Percentiles rank a stretch among this genome's conserved stretches.
Evolutionary conservation across 805 yeast genomes (phyloP).

Genomic region (Pichia phayaonensis): DNA sequence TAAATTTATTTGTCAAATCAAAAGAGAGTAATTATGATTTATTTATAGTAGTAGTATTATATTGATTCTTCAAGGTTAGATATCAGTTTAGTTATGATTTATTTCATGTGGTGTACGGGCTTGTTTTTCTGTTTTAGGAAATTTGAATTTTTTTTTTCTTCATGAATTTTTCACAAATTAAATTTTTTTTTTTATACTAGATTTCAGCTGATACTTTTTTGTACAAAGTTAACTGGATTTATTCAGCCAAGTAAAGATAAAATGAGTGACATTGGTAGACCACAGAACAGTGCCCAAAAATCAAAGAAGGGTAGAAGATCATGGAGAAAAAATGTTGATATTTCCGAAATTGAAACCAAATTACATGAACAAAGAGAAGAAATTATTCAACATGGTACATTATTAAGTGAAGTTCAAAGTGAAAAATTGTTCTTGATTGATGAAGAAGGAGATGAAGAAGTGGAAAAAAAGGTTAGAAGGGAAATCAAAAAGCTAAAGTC

Average conservation of each 20-base stretch:
- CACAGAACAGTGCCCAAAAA: slow-evolving; percentile 53
- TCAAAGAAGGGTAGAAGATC: slow-evolving; percentile 90
- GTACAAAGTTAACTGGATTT: too few relatives aligned
- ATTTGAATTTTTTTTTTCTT: too few relatives aligned
- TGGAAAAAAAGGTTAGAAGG: slow-evolving; percentile 32
- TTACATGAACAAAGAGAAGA: slow-evolving; percentile 65
- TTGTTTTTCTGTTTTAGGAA: neutral
- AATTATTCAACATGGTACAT: slow-evolving; percentile 40
- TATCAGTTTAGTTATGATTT: too few relatives aligned
- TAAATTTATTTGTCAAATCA: too few relatives aligned
- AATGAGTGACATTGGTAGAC: slow-evolving; percentile 38
- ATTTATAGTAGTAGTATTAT: too few relatives aligned
- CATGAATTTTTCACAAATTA: neutral
- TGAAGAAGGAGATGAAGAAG: slow-evolving; percentile 49
- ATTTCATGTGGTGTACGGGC: neutral
- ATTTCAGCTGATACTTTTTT: too few relatives aligned
- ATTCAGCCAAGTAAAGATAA: too few relatives aligned
- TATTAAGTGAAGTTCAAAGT: slow-evolving; percentile 33
- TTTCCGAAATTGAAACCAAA: slow-evolving; percentile 67
- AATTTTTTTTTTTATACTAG: neutral
- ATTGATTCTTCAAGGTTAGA: too few relatives aligned
- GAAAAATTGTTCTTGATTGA: slow-evolving; percentile 57
- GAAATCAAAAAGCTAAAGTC: slow-evolving; percentile 32
- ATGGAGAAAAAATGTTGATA: slow-evolving; percentile 89
- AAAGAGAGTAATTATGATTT: too few relatives aligned